Conservation (phyloP, 352 stramenopile species). For the Ochromonadaceae sp. region DNA sequence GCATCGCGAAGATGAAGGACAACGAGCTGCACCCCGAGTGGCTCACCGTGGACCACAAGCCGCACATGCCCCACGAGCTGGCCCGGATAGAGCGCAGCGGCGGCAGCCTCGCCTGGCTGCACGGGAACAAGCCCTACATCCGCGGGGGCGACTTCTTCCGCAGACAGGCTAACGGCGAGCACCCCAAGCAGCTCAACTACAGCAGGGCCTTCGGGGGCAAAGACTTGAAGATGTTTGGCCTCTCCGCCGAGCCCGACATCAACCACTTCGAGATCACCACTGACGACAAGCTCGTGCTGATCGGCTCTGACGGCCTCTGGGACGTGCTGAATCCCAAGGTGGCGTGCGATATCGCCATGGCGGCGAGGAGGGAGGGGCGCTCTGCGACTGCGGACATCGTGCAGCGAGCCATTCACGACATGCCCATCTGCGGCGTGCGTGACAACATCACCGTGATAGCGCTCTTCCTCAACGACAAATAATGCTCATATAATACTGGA, state of each 20-base stretch:
- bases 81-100: constrained; percentile 9
- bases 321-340: constrained; percentile 11
- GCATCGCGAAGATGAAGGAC: background rate
- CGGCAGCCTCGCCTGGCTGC: constrained; percentile 17
- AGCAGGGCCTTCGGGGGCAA: constrained; percentile 16
- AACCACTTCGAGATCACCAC: background rate
- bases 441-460: constrained; percentile 24
- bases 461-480: too few species aligned
- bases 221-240: constrained; percentile 17
- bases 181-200: constrained; percentile 22
- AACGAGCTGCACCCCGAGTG: background rate
- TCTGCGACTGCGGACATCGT: constrained; percentile 5
- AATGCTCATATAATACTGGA: too few species aligned
- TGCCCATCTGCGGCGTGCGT: background rate
- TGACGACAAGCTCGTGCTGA: constrained; percentile 16
- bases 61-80: constrained; percentile 19
- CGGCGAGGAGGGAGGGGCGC: background rate
- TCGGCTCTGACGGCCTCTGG: constrained; percentile 23
- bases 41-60: constrained; percentile 24
- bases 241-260: constrained; percentile 8
- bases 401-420: constrained; percentile 1
- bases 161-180: constrained; percentile 3
- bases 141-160: constrained; percentile 21
- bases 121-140: constrained; percentile 28
- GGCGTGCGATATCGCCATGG: constrained; percentile 16